Evolutionary conservation across 2,329 filamentous ascomycete species (phyloP), one percentile per base, ranked within the genome.

Genomic region (Arthrobotrys sinensis): DNA sequence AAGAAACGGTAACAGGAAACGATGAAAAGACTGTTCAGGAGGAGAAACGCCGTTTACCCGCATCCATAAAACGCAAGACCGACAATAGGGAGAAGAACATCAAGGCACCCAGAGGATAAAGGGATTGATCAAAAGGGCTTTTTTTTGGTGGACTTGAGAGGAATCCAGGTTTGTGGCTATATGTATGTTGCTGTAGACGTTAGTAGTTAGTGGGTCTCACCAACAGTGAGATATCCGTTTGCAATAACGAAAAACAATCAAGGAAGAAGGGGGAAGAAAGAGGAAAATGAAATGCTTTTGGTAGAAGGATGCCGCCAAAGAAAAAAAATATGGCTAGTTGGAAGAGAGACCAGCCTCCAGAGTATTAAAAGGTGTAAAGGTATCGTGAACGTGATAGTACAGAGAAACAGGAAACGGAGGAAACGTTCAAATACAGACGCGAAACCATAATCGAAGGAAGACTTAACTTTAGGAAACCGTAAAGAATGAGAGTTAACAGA

Each of bases 141-240:
- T 67, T 78, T 78, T 78, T 68, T 67, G 34, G 62, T 53, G 62
- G 67, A 78, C 28, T 60, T 62, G 75, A 78, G 75, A 78, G 75
- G 45, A 45, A 68, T 34, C 75, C 36, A 50, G 28, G 53, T 62
- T 65, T 40, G 12, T 72, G 53, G 63, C 38, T 67, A 36, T 38
- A 46, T 62, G n/a, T n/a, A 64, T 70, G 19, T 70, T 16, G 67
- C 75, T 78, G 66, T 72, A 38, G 38, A 46, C n/a, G 75, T 78
- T 72, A 78, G 75, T 78, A 32, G 75, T 78, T 67, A 77, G 50
- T 77, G 57, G 24, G 36, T 36, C 63, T n/a, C 8, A 52, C 60
- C 14, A 40, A 53, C 19, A 10, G 55, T 50, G 38, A 46, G 36
- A 65, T 77, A 48, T 36, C 52, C 24, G 46, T 69, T 60, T 32